Percentiles rank a stretch among this genome's conserved stretches.
Conservation (phyloP, 2,329 filamentous ascomycete species). For the Diaporthe sp. region DNA sequence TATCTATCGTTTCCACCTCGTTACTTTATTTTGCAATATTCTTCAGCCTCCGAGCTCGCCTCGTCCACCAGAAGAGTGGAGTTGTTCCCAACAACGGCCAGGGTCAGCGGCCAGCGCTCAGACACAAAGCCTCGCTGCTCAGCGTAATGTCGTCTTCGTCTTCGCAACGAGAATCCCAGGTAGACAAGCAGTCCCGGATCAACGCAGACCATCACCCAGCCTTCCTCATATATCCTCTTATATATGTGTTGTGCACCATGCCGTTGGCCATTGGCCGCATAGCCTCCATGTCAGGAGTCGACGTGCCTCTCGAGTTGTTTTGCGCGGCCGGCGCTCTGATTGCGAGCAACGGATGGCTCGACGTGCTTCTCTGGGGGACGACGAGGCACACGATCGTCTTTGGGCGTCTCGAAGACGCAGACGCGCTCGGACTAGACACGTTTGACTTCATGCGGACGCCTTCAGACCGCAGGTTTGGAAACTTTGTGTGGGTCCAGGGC, state of each 20-base stretch:
- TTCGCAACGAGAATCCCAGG: not conserved
- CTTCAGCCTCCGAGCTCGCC: constrained; percentile 49
- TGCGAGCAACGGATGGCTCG: constrained; percentile 59
- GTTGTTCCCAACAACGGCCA: not conserved
- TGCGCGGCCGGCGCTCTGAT: constrained; percentile 67
- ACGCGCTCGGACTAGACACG: constrained; percentile 54
- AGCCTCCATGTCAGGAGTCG: constrained; percentile 65
- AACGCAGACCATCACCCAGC: constrained; percentile 51
- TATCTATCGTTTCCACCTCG: constrained; percentile 53
- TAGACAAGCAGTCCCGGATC: not conserved
- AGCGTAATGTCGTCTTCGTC: constrained; percentile 21
- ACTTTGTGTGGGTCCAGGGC: constrained; percentile 51
- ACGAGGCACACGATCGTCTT: constrained; percentile 49
- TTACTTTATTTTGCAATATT: constrained; percentile 55
- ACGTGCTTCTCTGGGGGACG: constrained; percentile 50
- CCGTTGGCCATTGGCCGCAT: constrained; percentile 73
- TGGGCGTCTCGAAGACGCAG: constrained; percentile 45
- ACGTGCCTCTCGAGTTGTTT: constrained; percentile 63
- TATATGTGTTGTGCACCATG: constrained; percentile 73
- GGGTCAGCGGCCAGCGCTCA: not conserved
- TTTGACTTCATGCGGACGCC: constrained; percentile 53
- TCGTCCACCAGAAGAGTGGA: constrained; percentile 2
- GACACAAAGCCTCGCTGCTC: constrained; percentile 19
- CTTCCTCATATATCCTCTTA: constrained; percentile 73
- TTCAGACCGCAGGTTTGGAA: constrained; percentile 47